phyloP scores from a whole-genome alignment of 306 rosid species.

The Sophora flavescens region DNA sequence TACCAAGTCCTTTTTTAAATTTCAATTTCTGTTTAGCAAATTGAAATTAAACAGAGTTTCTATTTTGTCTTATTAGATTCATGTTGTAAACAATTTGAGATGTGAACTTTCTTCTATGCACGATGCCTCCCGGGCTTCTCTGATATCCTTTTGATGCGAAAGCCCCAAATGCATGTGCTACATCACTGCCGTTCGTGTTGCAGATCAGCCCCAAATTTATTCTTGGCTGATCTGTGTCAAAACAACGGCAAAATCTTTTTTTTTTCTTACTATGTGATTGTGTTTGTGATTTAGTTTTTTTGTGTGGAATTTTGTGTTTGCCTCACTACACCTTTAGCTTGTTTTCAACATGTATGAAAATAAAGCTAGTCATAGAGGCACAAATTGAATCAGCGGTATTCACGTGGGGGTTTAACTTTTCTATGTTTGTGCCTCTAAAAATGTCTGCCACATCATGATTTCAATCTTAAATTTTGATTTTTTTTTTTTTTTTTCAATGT shows the following conservation, averaged over 20 bases:
- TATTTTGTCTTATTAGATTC: no score
- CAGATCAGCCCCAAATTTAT: constrained; percentile 25
- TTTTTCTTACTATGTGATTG: neutral
- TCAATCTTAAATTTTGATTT: neutral
- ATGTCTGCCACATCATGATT: constrained; percentile 48
- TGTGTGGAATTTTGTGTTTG: constrained; percentile 19
- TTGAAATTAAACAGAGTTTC: no score
- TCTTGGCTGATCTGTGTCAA: constrained; percentile 52
- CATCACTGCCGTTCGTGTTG: constrained; percentile 57
- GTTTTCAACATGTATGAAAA: constrained; percentile 55
- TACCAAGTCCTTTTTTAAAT: no score
- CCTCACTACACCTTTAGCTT: constrained; percentile 97
- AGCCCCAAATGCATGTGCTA: constrained; percentile 32
- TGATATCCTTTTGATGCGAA: constrained; percentile 37
- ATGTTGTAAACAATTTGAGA: no score
- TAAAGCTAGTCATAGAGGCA: constrained; percentile 83
- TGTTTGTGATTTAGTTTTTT: no score
- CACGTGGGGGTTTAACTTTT: constrained; percentile 78
- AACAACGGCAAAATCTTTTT: constrained; percentile 37
- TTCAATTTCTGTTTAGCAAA: no score
- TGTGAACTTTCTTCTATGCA: no score
- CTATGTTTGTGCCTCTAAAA: constrained; percentile 86
- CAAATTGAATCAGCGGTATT: constrained; percentile 58
- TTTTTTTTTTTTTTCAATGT: no score
- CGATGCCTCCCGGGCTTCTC: constrained; percentile 49